Percentiles rank a stretch among this genome's conserved stretches.
Conservation (phyloP, 2,329 filamentous ascomycete genomes). For the Spiromastix sp. region DNA sequence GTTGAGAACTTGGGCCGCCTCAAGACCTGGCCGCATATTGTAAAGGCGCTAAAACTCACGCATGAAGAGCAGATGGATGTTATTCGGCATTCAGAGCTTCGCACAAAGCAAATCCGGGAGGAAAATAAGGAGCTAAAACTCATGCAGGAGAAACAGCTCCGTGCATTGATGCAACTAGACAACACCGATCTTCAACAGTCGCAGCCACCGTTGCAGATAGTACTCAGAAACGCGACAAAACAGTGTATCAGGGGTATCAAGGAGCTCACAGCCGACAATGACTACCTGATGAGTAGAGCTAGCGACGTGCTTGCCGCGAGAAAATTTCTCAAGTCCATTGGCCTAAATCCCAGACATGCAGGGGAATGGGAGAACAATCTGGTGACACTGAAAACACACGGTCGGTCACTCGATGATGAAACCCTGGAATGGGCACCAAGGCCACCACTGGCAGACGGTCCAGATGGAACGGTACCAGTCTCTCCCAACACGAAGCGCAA, state of each 20-base stretch:
- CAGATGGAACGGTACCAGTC: too few relatives aligned
- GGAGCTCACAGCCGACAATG: constrained; percentile 7
- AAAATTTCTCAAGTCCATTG: constrained; percentile 20
- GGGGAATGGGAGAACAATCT: constrained; percentile 25
- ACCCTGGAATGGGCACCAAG: constrained; percentile 9
- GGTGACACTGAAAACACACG: constrained; percentile 8
- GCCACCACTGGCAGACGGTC: background rate
- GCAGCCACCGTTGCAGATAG: constrained; percentile 17
- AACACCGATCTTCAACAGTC: constrained; percentile 18
- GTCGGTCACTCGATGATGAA: constrained; percentile 3
- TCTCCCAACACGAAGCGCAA: too few relatives aligned
- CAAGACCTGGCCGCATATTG: constrained; percentile 14
- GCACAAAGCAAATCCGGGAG: constrained; percentile 18
- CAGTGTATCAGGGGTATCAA: constrained; percentile 11
- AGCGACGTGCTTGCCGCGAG: constrained; percentile 23
- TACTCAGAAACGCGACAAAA: constrained; percentile 19
- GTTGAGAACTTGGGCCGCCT: constrained; percentile 20
- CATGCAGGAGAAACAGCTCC: constrained; percentile 28
- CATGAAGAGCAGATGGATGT: constrained; percentile 15
- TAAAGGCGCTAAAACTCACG: constrained; percentile 18
- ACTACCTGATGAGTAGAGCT: constrained; percentile 21
- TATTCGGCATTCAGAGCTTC: constrained; percentile 9
- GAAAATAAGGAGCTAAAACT: constrained; percentile 20
- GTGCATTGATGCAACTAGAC: constrained; percentile 22
- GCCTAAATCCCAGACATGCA: constrained; percentile 19